A percentile compares a stretch with the other conserved stretches of the same genome.
These are phyloP conservation scores for Phytopythium boreale DNA, from an alignment of 352 stramenopile genomes.

Conservation along the genomic window DNA sequence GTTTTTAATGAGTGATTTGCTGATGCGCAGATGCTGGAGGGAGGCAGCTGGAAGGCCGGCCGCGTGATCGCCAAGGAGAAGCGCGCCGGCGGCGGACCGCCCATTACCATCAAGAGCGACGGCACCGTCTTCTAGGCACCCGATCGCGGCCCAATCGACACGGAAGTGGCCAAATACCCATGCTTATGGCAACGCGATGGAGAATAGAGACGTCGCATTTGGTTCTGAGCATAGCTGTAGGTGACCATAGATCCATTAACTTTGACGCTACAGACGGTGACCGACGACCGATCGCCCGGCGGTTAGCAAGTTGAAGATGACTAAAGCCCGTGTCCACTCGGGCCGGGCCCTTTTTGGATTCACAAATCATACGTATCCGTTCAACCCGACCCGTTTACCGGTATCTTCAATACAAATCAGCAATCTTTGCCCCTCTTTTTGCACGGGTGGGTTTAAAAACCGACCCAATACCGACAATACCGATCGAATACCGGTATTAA, in stretches of 20 bases:
- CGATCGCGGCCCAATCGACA: not conserved
- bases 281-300: not conserved
- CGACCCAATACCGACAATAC: not conserved
- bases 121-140: slow-evolving; percentile 73
- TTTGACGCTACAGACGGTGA: not conserved
- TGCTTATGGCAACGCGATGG: not conserved
- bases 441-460: not conserved
- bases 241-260: not conserved
- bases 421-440: not conserved
- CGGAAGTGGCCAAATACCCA: not conserved
- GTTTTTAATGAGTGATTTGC: not conserved
- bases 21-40: slow-evolving; percentile 66
- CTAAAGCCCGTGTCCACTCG: too few relatives aligned
- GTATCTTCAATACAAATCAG: not conserved
- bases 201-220: not conserved
- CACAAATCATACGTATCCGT: too few relatives aligned
- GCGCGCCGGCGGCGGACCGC: slow-evolving; percentile 58
- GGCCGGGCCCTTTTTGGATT: too few relatives aligned
- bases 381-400: too few relatives aligned
- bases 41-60: slow-evolving; percentile 83
- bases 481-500: not conserved
- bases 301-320: too few relatives aligned
- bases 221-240: not conserved
- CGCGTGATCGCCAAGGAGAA: slow-evolving; percentile 80
- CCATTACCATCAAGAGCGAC: slow-evolving; percentile 86